Conservation (phyloP, 1,284 basidiomycete genomes). For the Flammula alnicola region DNA sequence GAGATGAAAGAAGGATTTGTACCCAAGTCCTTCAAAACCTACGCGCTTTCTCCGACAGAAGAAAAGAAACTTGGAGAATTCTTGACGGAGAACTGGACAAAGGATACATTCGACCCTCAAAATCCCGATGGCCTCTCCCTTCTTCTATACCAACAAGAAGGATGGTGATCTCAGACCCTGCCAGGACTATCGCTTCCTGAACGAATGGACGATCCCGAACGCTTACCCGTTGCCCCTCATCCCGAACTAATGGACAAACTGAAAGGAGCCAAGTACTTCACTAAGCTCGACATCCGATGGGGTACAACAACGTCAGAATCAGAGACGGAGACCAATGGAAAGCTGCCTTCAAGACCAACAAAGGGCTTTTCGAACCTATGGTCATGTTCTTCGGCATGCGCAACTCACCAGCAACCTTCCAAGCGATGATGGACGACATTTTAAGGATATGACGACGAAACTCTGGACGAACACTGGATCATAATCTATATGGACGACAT, state of each 20-base stretch:
- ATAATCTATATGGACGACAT: constrained; percentile 3
- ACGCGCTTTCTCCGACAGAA: constrained; percentile 30
- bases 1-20: constrained; percentile 2
- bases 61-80: constrained; percentile 31
- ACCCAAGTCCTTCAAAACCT: constrained; percentile 24
- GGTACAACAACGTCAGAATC: constrained; percentile 28
- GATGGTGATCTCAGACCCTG: constrained; percentile 8
- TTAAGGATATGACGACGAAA: not conserved
- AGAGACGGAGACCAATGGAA: constrained; percentile 24
- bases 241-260: constrained; percentile 34
- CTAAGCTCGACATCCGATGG: constrained; percentile 24
- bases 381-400: constrained; percentile 40
- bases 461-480: too few species aligned
- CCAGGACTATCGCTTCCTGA: constrained; percentile 17
- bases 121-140: constrained; percentile 39
- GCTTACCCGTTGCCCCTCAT: constrained; percentile 41
- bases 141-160: constrained; percentile 40
- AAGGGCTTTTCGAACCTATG: constrained; percentile 26
- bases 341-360: constrained; percentile 17
- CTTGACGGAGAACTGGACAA: constrained; percentile 34
- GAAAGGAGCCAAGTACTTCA: constrained; percentile 29
- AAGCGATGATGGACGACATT: constrained; percentile 19
- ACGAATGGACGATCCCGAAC: constrained; percentile 13
- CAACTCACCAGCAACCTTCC: constrained; percentile 36
- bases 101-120: constrained; percentile 32